A percentile compares a stretch with the other conserved stretches of the same genome.
Evolutionary conservation across 2,329 filamentous ascomycete species (phyloP).

Genomic region (Iodosphaeria phyllophila): DNA sequence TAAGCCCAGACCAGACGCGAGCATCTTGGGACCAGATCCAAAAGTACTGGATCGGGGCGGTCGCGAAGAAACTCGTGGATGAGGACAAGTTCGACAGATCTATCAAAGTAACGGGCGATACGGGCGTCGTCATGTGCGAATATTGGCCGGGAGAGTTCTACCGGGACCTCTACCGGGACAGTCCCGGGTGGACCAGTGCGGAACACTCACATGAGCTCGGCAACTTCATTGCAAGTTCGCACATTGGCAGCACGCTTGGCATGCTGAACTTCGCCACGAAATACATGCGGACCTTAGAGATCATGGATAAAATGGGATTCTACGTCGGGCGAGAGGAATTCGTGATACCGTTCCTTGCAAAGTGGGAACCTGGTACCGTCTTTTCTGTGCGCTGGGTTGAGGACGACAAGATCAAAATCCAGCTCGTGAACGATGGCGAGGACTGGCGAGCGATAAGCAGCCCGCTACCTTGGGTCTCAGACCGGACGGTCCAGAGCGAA

Average conservation of each 20-base stretch:
- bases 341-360: background rate
- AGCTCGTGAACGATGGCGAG: too few species aligned
- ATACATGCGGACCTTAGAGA: constrained; percentile 1
- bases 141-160: background rate
- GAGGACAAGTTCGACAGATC: constrained; percentile 1
- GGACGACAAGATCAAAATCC: too few species aligned
- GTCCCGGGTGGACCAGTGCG: background rate
- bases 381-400: constrained; percentile 1
- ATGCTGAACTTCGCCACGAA: background rate
- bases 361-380: background rate
- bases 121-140: constrained; percentile 2
- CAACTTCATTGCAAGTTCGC: background rate
- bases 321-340: constrained; percentile 1
- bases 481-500: too few species aligned
- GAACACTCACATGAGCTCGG: background rate
- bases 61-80: background rate
- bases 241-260: background rate
- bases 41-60: background rate
- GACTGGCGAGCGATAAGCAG: too few species aligned
- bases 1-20: too few species aligned
- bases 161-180: background rate
- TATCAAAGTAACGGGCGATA: background rate
- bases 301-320: background rate
- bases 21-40: too few species aligned
- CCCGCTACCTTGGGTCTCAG: too few species aligned